phyloP scores from a whole-genome alignment of 2,329 filamentous ascomycete species.

The Alternaria viburni region DNA sequence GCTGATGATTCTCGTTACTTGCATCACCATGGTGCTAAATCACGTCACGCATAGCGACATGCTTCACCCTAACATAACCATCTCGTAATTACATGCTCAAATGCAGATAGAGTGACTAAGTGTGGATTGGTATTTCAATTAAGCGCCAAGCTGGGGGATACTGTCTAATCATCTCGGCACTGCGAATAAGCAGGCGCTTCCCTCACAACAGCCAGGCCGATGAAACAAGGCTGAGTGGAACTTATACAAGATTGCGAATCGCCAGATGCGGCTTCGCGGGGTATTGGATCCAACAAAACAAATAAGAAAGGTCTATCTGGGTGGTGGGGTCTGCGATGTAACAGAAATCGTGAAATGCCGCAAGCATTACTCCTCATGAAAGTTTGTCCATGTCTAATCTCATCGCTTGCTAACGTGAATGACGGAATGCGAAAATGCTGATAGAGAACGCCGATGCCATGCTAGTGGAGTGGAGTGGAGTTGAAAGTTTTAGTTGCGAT shows the following conservation, averaged over 20 bases:
- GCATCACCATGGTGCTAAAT: conserved; percentile 40
- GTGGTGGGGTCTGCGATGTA: conserved; percentile 14
- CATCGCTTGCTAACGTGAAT: conserved; percentile 44
- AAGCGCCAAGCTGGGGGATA: conserved; percentile 41
- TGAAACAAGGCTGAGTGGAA: conserved; percentile 34
- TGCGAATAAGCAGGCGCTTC: conserved; percentile 37
- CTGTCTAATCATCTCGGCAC: conserved; percentile 32
- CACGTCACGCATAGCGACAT: conserved; percentile 39
- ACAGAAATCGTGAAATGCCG: conserved; percentile 40
- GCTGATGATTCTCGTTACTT: conserved; percentile 21
- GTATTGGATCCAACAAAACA: conserved; percentile 44
- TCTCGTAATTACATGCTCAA: conserved; percentile 38
- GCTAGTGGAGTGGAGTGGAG: conserved; percentile 23
- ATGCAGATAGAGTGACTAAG: background rate
- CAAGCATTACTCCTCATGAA: conserved; percentile 31
- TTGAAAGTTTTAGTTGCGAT: conserved; percentile 38
- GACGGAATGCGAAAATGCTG: conserved; percentile 38
- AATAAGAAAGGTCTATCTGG: conserved; percentile 35
- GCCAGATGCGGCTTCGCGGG: conserved; percentile 37
- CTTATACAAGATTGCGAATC: conserved; percentile 44
- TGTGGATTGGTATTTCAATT: conserved; percentile 38
- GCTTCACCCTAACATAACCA: conserved; percentile 23
- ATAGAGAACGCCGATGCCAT: conserved; percentile 40
- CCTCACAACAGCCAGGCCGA: conserved; percentile 22
- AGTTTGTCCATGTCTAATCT: conserved; percentile 36